phyloP scores from a whole-genome alignment of 176 grass and related monocot genomes.

The Oryza glaberrima region DNA sequence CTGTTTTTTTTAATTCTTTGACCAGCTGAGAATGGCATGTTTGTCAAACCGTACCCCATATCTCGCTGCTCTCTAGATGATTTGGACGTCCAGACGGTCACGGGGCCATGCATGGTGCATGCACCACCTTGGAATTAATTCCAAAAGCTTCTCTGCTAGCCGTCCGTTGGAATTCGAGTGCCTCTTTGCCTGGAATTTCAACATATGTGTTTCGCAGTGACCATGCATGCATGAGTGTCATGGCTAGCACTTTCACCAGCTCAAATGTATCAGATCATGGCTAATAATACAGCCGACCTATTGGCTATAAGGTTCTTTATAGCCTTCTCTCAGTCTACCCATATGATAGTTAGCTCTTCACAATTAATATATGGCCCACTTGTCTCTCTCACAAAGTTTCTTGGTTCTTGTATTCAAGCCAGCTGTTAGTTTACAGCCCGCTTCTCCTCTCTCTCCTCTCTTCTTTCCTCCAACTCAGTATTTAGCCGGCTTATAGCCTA shows the following conservation, averaged over 20 bases:
- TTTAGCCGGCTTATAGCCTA: too few relatives aligned
- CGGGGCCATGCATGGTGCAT: conserved; percentile 17
- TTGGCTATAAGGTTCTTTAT: too few relatives aligned
- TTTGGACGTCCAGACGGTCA: conserved; percentile 36
- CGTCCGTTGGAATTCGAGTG: conserved; percentile 28
- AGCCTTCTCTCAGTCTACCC: too few relatives aligned
- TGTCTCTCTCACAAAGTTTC: too few relatives aligned
- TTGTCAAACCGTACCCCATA: conserved; percentile 3
- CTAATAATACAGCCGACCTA: too few relatives aligned
- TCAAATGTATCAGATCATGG: background rate
- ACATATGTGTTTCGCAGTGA: background rate
- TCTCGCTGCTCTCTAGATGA: conserved; percentile 25
- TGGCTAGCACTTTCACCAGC: conserved; percentile 14
- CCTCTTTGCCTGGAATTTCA: background rate
- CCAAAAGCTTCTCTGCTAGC: conserved; percentile 22
- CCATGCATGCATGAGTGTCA: conserved; percentile 5
- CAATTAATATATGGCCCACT: too few relatives aligned
- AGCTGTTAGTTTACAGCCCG: too few relatives aligned
- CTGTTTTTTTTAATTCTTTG: background rate
- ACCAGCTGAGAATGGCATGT: conserved; percentile 1
- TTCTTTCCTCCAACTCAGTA: too few relatives aligned
- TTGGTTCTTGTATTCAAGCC: too few relatives aligned
- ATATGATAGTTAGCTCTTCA: too few relatives aligned
- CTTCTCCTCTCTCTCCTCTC: too few relatives aligned
- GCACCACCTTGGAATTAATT: background rate